Percentiles rank a stretch among this genome's conserved stretches.
These are phyloP conservation scores for Irineochytrium annulatum DNA, from an alignment of 192 early-diverging fungal genomes.

Conservation along the genomic window DNA sequence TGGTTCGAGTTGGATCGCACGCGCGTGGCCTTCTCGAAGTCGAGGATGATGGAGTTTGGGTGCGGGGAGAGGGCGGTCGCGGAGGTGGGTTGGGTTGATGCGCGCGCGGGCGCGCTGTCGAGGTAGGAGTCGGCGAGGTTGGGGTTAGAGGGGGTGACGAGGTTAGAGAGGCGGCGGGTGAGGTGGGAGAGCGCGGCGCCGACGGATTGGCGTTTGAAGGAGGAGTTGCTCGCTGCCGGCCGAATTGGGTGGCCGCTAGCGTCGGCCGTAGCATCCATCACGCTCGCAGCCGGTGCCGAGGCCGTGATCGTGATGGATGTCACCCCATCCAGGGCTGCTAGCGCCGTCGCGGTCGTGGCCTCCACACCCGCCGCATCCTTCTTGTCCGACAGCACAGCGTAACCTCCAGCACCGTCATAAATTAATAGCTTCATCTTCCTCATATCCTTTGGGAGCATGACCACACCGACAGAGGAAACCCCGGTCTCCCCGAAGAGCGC, in stretches of 20 bases:
- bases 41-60: too few relatives aligned
- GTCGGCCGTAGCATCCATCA: neutral
- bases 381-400: neutral
- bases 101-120: neutral
- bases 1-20: too few relatives aligned
- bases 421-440: neutral
- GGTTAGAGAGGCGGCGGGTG: neutral
- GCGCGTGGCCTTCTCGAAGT: too few relatives aligned
- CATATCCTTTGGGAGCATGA: slow-evolving; percentile 2
- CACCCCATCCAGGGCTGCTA: neutral
- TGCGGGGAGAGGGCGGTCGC: too few relatives aligned
- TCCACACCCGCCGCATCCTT: neutral
- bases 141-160: neutral
- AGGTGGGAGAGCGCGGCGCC: neutral
- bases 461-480: neutral
- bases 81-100: too few relatives aligned
- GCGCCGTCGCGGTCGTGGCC: neutral
- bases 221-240: too few relatives aligned
- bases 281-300: neutral
- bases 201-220: neutral
- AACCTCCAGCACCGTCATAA: neutral
- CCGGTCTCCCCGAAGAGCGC: neutral
- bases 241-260: too few relatives aligned
- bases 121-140: neutral
- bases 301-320: neutral